Evolutionary conservation across 257 asterid genomes (phyloP).

Genomic region (Fraxinus anomala): DNA sequence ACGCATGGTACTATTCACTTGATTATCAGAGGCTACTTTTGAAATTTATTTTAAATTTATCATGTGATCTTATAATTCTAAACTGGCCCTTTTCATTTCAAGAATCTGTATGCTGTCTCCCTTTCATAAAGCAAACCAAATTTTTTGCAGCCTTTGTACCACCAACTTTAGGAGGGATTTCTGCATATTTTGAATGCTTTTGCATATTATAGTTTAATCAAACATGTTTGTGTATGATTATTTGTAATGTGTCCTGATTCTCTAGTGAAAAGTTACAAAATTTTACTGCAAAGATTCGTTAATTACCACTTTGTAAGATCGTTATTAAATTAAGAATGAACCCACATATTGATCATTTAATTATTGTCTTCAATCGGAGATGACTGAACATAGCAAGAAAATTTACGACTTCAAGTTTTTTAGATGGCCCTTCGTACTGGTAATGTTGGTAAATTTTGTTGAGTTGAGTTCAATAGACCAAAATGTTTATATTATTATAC

Average conservation of each 20-base stretch:
- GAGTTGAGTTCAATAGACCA: too few species aligned
- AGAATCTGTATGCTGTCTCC: slow-evolving; percentile 37
- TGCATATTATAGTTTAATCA: background rate
- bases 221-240: background rate
- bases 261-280: background rate
- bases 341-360: too few species aligned
- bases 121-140: slow-evolving; percentile 29
- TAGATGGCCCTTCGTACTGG: too few species aligned
- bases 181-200: background rate
- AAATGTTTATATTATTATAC: too few species aligned
- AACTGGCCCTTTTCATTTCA: slow-evolving; percentile 30
- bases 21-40: slow-evolving; percentile 21
- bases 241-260: background rate
- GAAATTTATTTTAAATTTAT: slow-evolving; percentile 16
- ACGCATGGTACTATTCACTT: slow-evolving; percentile 34
- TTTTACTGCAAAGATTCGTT: background rate
- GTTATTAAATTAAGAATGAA: too few species aligned
- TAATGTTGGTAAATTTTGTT: too few species aligned
- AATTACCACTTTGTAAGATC: background rate
- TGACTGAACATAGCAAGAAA: too few species aligned
- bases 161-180: slow-evolving; percentile 18
- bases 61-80: slow-evolving; percentile 39
- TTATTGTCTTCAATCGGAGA: too few species aligned
- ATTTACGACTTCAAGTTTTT: too few species aligned
- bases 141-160: slow-evolving; percentile 35